Evolutionary conservation across 2,329 filamentous ascomycete genomes (phyloP), one percentile per base, ranked within the genome.

Genomic region (Ophiostoma sp.): DNA sequence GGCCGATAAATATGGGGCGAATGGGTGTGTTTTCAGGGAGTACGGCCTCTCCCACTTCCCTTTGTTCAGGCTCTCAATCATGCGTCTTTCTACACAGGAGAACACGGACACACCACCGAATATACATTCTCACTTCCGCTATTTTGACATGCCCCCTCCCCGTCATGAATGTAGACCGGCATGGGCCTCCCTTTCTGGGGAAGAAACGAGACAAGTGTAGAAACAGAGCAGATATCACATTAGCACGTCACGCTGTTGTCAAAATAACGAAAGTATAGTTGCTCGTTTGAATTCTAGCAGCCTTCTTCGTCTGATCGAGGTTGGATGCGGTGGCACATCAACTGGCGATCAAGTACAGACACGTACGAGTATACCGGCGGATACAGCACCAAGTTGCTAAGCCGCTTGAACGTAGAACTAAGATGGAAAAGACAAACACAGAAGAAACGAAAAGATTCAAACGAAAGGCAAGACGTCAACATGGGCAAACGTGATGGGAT

Each of bases 111-210:
- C n/a, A n/a, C n/a, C n/a, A n/a, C n/a, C n/a, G n/a, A n/a, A n/a
- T n/a, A n/a, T n/a, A n/a, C n/a, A n/a, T n/a, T n/a, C n/a, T n/a
- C n/a, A n/a, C n/a, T n/a, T n/a, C n/a, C n/a, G n/a, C n/a, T n/a
- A n/a, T n/a, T n/a, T n/a, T n/a, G n/a, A n/a, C 27, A 27, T 27
- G 27, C 27, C 27, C 27, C 27, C 27, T 27, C 27, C 27, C 27
- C 27, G 27, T 27, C 27, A 27, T 27, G 27, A 27, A 27, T 27
- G 27, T 27, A 27, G 49, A 27, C 49, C 27, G 49, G 49, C 49
- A 55, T 55, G 7, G 49, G 27, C 49, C 49, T 55, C 49, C 49
- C 49, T 55, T 55, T 55, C 49, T 55, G 49, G 49, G 49, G 49
- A 55, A 55, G 7, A 18, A 18, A 8, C 11, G 49, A 18, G 49